Base-by-base conservation (phyloP, 176 grass and related monocot genomes). In the Elymus sibiricus region DNA sequence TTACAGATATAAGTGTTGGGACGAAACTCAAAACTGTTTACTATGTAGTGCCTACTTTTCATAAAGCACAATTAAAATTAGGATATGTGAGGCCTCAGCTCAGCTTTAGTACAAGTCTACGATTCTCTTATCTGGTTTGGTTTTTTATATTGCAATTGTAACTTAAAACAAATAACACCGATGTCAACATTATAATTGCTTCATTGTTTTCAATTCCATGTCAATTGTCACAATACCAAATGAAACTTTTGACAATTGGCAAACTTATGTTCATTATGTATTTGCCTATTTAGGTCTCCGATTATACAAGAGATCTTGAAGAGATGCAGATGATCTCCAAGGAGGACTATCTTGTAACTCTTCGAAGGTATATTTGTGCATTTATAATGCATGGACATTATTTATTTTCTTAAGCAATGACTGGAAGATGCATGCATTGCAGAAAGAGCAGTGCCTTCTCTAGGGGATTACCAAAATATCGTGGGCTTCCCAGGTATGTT, bases 291-390 rank as follows among this genome's bases (percentile, higher is more conserved):
- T 77, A 99, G 97, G 97, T 99, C 53, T 94, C 92, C 51, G 97
- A 99, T 76, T 99, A 99, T 90, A 86, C 92, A 73, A 99, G 97
- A 94, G 97, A 99, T 94, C 90, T 99, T 91, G 97, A 99, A 91
- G 97, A 99, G 80, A 99, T 99, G 97, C 94, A 99, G 67, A 88
- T 91, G 86, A 91, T 99, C 7, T 94, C 97, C 58, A 99, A 96
- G 88, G 97, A 99, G 83, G 97, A 99, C 34, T 99, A 99, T 92
- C 94, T 99, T 40, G 90, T 99, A 73, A 93, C 97, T 91, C 92
- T 99, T 71, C 89, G 97, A 87, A 99, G 97, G 97, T 90, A 99
- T 89, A 78, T 59, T 84, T 65, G 28, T 77, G 77, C 47, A 83
- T 70, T 76, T 69, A 70, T 82, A 70, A 7, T 86, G 10, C 31